phyloP scores from a whole-genome alignment of 140 eudicot species.

The Erigeron philadelphicus region DNA sequence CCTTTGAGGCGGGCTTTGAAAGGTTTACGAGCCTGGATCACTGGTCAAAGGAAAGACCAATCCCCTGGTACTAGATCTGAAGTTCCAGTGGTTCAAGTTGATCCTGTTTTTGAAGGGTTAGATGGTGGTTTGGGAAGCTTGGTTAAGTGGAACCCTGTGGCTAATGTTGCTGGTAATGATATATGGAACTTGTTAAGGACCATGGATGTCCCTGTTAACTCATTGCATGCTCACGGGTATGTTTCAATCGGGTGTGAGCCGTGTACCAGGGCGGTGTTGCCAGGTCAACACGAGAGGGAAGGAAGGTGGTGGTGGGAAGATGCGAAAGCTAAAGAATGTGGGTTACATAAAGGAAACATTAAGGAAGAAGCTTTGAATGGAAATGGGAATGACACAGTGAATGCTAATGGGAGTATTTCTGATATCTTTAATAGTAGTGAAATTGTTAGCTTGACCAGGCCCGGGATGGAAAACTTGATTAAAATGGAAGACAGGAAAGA shows the following conservation, averaged over 20 bases:
- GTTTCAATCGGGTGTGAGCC: slow-evolving; percentile 95
- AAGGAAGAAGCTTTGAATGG: slow-evolving; percentile 47
- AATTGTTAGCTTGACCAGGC: slow-evolving; percentile 56
- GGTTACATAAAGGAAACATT: slow-evolving; percentile 82
- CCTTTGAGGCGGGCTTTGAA: slow-evolving; percentile 84
- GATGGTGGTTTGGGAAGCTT: slow-evolving; percentile 94
- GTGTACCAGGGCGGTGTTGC: slow-evolving; percentile 90
- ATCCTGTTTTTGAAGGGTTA: slow-evolving; percentile 83
- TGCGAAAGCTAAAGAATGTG: slow-evolving; percentile 96
- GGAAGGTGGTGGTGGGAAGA: slow-evolving; percentile 99
- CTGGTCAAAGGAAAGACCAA: slow-evolving; percentile 96
- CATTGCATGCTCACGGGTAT: slow-evolving; percentile 81
- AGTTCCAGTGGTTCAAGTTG: slow-evolving; percentile 88
- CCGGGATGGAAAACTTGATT: slow-evolving; percentile 75
- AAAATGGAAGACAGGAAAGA: slow-evolving; percentile 66
- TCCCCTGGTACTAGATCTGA: slow-evolving; percentile 95
- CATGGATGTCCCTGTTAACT: slow-evolving; percentile 85
- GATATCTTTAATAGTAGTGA: slow-evolving; percentile 55
- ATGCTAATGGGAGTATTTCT: slow-evolving; percentile 35
- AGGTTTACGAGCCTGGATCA: slow-evolving; percentile 95
- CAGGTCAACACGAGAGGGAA: slow-evolving; percentile 95
- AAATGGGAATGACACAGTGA: slow-evolving; percentile 45
- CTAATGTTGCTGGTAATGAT: slow-evolving; percentile 68
- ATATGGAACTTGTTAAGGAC: slow-evolving; percentile 77
- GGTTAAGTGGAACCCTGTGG: slow-evolving; percentile 97